A percentile compares a stretch with the other conserved stretches of the same genome.
These are phyloP conservation scores for Claviceps sp. DNA, from an alignment of 2,329 filamentous ascomycete species.

Conservation along the genomic window DNA sequence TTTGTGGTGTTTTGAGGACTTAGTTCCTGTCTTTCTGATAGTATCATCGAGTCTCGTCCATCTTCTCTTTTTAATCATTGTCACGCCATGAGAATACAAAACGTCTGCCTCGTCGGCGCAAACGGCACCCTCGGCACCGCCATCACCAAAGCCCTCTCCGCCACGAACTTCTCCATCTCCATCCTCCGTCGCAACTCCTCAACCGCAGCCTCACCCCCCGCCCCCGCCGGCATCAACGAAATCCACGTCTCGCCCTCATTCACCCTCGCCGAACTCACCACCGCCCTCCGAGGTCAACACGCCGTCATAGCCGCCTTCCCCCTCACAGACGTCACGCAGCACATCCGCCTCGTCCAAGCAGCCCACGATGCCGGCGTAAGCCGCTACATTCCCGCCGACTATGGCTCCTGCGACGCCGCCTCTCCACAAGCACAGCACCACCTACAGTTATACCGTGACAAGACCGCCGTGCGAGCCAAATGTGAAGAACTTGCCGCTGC, in stretches of 20 bases:
- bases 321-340: slow-evolving; percentile 29
- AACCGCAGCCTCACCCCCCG: slow-evolving; percentile 12
- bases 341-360: slow-evolving; percentile 40
- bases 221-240: slow-evolving; percentile 8
- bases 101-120: slow-evolving; percentile 21
- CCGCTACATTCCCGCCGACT: slow-evolving; percentile 50
- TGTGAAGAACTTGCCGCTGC: slow-evolving; percentile 18
- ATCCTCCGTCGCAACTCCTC: slow-evolving; percentile 37
- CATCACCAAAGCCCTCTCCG: slow-evolving; percentile 23
- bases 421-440: slow-evolving; percentile 21
- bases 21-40: too few relatives aligned
- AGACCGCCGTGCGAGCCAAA: slow-evolving; percentile 18
- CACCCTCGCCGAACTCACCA: slow-evolving; percentile 24
- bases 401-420: slow-evolving; percentile 25
- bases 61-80: too few relatives aligned
- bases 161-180: slow-evolving; percentile 34
- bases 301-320: slow-evolving; percentile 34
- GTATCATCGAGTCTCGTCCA: too few relatives aligned
- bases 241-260: slow-evolving; percentile 18
- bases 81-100: slow-evolving; percentile 11
- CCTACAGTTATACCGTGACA: slow-evolving; percentile 22
- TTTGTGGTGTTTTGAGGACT: too few relatives aligned
- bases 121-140: slow-evolving; percentile 27
- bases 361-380: slow-evolving; percentile 45
- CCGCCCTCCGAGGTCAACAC: slow-evolving; percentile 40